phyloP scores from a whole-genome alignment of 139 green algal genomes.

The Gonium pectorale region DNA sequence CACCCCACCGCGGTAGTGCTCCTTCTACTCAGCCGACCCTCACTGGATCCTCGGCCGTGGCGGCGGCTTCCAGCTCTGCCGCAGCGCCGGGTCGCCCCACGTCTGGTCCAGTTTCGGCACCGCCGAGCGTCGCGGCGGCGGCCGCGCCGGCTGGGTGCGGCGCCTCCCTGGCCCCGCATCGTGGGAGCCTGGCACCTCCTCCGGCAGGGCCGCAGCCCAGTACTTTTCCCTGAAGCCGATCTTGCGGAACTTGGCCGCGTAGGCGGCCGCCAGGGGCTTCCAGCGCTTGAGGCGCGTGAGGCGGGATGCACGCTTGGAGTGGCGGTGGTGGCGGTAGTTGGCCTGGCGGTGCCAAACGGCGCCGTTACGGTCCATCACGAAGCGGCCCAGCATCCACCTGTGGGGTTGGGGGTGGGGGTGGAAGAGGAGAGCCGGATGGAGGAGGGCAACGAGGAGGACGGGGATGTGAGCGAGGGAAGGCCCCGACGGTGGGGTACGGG shows the following conservation, averaged over 20 bases:
- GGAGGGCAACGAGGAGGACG: neutral
- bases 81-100: slow-evolving; percentile 22
- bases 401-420: neutral
- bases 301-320: neutral
- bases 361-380: slow-evolving; percentile 46
- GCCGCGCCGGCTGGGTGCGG: neutral
- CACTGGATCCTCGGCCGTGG: neutral
- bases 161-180: neutral
- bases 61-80: slow-evolving; percentile 35
- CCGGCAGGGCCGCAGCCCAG: slow-evolving; percentile 30
- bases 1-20: neutral
- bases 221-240: slow-evolving; percentile 40
- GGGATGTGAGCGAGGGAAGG: neutral
- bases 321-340: slow-evolving; percentile 37
- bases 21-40: neutral
- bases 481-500: too few species aligned
- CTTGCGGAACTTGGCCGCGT: slow-evolving; percentile 27
- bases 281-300: slow-evolving; percentile 39
- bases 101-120: neutral
- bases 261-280: slow-evolving; percentile 34
- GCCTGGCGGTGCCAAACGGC: slow-evolving; percentile 51
- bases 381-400: slow-evolving; percentile 48
- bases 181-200: slow-evolving; percentile 36
- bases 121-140: slow-evolving; percentile 4
- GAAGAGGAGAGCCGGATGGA: neutral